Evolutionary conservation across 2,329 filamentous ascomycete genomes (phyloP), one percentile per base, ranked within the genome.

Genomic region (Hypoxylon sp.): DNA sequence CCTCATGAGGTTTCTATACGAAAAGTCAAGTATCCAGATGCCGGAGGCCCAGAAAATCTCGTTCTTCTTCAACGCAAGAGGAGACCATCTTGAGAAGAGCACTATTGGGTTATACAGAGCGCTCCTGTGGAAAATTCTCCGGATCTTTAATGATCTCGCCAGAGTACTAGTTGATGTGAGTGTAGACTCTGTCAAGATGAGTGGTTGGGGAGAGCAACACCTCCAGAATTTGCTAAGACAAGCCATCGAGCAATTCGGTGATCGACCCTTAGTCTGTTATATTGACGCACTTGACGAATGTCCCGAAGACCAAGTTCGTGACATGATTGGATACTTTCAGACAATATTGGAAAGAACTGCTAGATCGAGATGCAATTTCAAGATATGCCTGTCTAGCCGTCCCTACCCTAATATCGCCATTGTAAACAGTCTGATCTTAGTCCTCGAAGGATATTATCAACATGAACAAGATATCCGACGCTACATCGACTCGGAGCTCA

Each of bases 41-140:
- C 46, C 46, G 46, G 17, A 26, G 8, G 22, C 46, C 4, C 24
- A 22, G 19, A 22, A 2, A 22, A 24, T 48, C 24, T 48, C 46
- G 10, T 48, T 48, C 10, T 48, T 48, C 22, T 48, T 48, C 46
- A 48, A 48, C 22, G 46, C 46, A 8, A 11, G 46, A 13, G 46
- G 46, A 5, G 6, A 26, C 5, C n/a, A 48, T 5, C 22, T 24
- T 26, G 46, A 48, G 22, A 22, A 22, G 22, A 26, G 19, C 4
- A 11, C 22, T 22, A 2, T 26, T 48, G 46, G 46, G 2, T 19
- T 48, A 11, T 48, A 48, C 14, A 10, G 46, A 26, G 22, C 17
- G 11, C 10, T 48, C n/a, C 22, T 48, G 22, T 48, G 17, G 17
- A 13, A 26, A 0, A 22, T 48, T 48, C 5, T 48, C 22, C 11